Base-by-base conservation (phyloP, 106 monocot species). In the Vanilla planifolia region DNA sequence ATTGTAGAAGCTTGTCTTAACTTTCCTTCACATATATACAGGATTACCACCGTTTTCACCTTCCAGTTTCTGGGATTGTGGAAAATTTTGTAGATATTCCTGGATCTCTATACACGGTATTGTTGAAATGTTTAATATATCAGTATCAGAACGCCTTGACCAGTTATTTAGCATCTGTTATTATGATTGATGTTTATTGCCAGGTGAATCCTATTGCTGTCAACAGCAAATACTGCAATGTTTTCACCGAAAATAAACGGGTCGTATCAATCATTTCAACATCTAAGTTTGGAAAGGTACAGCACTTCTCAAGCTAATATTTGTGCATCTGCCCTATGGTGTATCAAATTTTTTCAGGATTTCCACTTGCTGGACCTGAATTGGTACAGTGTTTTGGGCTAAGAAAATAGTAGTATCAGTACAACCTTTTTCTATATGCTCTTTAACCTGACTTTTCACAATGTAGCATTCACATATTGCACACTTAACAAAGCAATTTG, bases 131-230 rank as follows among this genome's bases (percentile, higher is more conserved):
- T 6, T 5, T 9, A 48, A 15, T 61, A 28, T 53, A 15, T 24
- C 33, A 11, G 27, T 58, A 65, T 15, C 58, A 1, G 24, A 51
- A 43, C 25, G 25, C 51, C 27, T 24, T 40, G 4, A 41, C 43
- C 33, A 71, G 3, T 56, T 32, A 2, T 43, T 53, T 36, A 48
- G 15, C 16, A 33, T 32, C 19, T 22, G 27, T 4, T 43, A 9
- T 14, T 24, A 5, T 57, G 14, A 41, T 7, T 60, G 44, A 67
- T 53, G 25, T 14, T 20, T 24, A 55, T 68, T 75, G 30, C 33
- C 46, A 88, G 87, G 87, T 88, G 51, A 88, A 88, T 73, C 87
- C 87, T 45, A 83, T 88, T 64, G 82, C 88, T 62, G 88, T 88
- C 6, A 88, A 88, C 58, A 88, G 88, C 47, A 88, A 83, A 41